phyloP scores from a whole-genome alignment of 2,329 filamentous ascomycete genomes.

The Calonectria montana region DNA sequence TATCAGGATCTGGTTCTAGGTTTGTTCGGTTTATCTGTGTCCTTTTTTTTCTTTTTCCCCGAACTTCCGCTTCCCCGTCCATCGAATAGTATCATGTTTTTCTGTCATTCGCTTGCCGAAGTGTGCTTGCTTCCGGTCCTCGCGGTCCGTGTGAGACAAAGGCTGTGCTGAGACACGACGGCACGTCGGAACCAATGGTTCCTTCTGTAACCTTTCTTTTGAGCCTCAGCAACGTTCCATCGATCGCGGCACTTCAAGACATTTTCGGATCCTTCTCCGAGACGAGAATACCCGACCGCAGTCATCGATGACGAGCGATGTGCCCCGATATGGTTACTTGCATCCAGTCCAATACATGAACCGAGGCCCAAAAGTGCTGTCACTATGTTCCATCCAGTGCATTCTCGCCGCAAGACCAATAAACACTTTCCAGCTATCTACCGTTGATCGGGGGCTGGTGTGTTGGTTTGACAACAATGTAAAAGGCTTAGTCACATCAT shows the following conservation, averaged over 20 bases:
- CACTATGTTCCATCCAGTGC: background rate
- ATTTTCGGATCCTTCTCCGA: constrained; percentile 6
- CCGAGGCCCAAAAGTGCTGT: background rate
- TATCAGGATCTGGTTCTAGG: background rate
- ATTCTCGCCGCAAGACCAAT: background rate
- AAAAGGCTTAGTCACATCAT: background rate
- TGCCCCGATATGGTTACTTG: background rate
- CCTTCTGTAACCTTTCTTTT: constrained; percentile 7
- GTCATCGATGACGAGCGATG: background rate
- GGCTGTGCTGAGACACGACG: constrained; percentile 12
- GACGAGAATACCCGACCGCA: background rate
- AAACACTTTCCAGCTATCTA: background rate
- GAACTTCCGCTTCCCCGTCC: background rate
- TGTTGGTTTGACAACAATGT: background rate
- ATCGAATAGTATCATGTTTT: background rate
- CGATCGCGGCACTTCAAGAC: background rate
- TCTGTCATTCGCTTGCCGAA: background rate
- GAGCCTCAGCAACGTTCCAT: constrained; percentile 17
- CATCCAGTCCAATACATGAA: background rate
- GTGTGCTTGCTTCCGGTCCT: background rate
- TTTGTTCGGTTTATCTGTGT: background rate
- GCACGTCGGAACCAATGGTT: background rate
- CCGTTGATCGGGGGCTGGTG: background rate
- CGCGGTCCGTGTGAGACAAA: constrained; percentile 15
- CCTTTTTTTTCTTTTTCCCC: background rate